Conservation (phyloP, 306 rosid species). For the Inga laurina region DNA sequence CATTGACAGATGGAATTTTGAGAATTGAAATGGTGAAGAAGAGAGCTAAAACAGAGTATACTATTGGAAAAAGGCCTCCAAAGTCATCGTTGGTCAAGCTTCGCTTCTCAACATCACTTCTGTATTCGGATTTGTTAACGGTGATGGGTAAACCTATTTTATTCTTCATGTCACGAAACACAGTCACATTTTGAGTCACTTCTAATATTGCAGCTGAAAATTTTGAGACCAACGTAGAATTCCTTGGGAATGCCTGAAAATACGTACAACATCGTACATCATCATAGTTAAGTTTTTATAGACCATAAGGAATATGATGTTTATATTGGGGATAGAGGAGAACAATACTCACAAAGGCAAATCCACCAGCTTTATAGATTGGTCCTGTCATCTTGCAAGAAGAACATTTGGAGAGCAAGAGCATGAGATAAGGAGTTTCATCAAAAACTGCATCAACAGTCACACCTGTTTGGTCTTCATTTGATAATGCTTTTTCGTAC, state of each 20-base stretch:
- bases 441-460: conserved; percentile 10
- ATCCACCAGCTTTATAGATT: conserved; percentile 37
- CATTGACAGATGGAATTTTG: too few relatives aligned
- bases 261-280: background rate
- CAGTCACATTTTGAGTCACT: conserved; percentile 23
- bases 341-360: conserved; percentile 45
- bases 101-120: background rate
- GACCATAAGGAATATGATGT: too few relatives aligned
- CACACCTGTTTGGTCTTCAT: background rate
- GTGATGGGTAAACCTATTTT: background rate
- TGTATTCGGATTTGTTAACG: background rate
- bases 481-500: background rate
- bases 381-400: conserved; percentile 42
- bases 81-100: background rate
- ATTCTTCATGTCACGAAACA: conserved; percentile 1
- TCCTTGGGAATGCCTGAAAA: conserved; percentile 45
- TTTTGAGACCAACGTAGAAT: conserved; percentile 36
- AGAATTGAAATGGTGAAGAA: background rate
- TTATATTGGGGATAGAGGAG: background rate
- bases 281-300: background rate
- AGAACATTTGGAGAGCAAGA: conserved; percentile 34
- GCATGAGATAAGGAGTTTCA: conserved; percentile 41
- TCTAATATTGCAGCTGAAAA: conserved; percentile 47
- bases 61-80: background rate
- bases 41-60: background rate